phyloP scores from a whole-genome alignment of 2,329 filamentous ascomycete species.

The Fusarium agapanthi region DNA sequence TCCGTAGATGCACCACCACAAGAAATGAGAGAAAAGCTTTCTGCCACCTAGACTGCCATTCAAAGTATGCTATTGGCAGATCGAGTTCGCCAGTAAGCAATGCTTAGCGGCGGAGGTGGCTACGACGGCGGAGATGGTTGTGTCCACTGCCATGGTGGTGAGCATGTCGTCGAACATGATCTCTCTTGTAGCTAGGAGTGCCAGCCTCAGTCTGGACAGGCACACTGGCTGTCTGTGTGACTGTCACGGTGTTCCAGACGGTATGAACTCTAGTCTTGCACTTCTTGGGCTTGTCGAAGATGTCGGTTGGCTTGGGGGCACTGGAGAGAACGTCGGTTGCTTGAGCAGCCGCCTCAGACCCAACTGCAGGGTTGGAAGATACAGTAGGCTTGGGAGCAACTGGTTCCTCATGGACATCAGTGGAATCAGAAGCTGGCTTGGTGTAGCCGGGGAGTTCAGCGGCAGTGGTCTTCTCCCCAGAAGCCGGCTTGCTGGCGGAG shows the following conservation, averaged over 20 bases:
- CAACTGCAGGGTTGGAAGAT: conserved; percentile 14
- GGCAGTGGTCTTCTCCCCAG: conserved; percentile 19
- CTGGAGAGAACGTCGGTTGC: conserved; percentile 10
- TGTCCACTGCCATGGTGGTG: conserved; percentile 46
- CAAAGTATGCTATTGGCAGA: conserved; percentile 21
- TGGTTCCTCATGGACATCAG: not conserved
- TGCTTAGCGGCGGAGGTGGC: conserved; percentile 42
- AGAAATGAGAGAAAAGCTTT: conserved; percentile 15
- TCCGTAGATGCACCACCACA: conserved; percentile 11
- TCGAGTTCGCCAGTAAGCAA: not conserved
- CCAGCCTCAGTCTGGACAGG: conserved; percentile 24
- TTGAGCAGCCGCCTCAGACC: conserved; percentile 32
- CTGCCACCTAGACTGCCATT: not conserved
- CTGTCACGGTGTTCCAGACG: conserved; percentile 57
- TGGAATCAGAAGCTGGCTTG: conserved; percentile 12
- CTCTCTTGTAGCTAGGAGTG: conserved; percentile 36
- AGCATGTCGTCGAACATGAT: conserved; percentile 46
- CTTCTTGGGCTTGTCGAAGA: conserved; percentile 33
- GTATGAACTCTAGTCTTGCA: conserved; percentile 47
- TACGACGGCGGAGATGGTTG: conserved; percentile 38
- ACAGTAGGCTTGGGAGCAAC: conserved; percentile 7
- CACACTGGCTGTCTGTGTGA: conserved; percentile 46
- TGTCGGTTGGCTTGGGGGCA: conserved; percentile 25
- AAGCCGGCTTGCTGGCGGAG: conserved; percentile 8
- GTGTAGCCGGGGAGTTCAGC: conserved; percentile 14